These are phyloP conservation scores for Fusarium tjaetaba DNA, from an alignment of 2,329 filamentous ascomycete genomes.

Conservation along the genomic window DNA sequence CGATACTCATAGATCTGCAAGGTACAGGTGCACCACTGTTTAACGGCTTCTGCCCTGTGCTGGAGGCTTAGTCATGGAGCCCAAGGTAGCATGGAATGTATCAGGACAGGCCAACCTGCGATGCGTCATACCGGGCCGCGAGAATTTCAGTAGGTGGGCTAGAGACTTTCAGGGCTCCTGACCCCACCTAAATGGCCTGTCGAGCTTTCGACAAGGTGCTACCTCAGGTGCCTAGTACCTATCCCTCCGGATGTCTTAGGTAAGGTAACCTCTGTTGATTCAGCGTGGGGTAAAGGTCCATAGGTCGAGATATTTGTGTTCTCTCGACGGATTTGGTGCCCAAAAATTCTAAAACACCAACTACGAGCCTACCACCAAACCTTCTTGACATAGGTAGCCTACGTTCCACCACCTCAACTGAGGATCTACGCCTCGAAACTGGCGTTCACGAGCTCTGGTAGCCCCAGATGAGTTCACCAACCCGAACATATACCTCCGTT, in stretches of 20 bases:
- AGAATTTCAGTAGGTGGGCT: conserved; percentile 4
- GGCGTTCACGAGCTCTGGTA: conserved; percentile 40
- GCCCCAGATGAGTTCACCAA: conserved; percentile 50
- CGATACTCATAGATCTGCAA: conserved; percentile 11
- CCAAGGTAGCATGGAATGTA: neutral
- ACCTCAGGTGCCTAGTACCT: neutral
- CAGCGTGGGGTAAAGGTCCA: conserved; percentile 36
- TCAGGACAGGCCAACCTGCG: neutral
- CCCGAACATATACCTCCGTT: conserved; percentile 24
- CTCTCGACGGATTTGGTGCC: conserved; percentile 34
- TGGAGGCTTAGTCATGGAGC: neutral
- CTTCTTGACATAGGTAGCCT: neutral
- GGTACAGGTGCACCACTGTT: conserved; percentile 17
- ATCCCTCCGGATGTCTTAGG: conserved; percentile 9
- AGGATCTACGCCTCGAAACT: conserved; percentile 22
- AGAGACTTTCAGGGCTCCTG: conserved; percentile 32
- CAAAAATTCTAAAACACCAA: conserved; percentile 31
- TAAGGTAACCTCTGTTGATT: conserved; percentile 27
- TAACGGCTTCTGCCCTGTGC: neutral
- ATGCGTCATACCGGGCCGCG: conserved; percentile 23
- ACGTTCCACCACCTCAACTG: conserved; percentile 6
- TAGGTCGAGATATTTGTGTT: conserved; percentile 34
- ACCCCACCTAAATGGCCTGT: conserved; percentile 30
- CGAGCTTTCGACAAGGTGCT: conserved; percentile 3
- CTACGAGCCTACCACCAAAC: conserved; percentile 16